phyloP scores from a whole-genome alignment of 1,139 yeast species.

The Kodamaea ohmeri region DNA sequence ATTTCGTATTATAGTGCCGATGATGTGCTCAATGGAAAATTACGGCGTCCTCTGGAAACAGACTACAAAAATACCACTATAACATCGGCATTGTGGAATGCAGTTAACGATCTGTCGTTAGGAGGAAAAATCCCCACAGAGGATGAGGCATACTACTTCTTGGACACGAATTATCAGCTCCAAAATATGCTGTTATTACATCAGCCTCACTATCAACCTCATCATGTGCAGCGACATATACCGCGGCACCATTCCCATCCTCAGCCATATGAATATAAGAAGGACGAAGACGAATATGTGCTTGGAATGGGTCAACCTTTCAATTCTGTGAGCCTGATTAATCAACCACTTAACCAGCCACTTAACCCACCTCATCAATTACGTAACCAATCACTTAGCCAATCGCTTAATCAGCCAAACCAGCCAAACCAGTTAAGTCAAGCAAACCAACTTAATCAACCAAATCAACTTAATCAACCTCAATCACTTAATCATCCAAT shows the following conservation, averaged over 20 bases:
- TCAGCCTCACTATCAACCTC: slow-evolving; percentile 10
- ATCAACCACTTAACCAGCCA: background rate
- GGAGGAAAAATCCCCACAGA: slow-evolving; percentile 55
- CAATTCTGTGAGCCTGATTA: too few relatives aligned
- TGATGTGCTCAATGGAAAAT: slow-evolving; percentile 60
- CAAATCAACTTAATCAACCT: background rate
- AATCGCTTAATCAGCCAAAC: too few relatives aligned
- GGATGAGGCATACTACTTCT: slow-evolving; percentile 51
- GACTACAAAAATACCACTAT: slow-evolving; percentile 52
- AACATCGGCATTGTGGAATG: slow-evolving; percentile 57
- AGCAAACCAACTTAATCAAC: background rate
- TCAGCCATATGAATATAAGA: slow-evolving; percentile 7
- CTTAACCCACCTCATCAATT: too few relatives aligned
- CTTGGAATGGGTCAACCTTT: background rate
- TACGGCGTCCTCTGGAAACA: slow-evolving; percentile 59
- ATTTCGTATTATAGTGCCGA: slow-evolving; percentile 75
- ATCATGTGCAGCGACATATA: slow-evolving; percentile 4
- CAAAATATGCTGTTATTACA: slow-evolving; percentile 38
- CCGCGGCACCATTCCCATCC: slow-evolving; percentile 17
- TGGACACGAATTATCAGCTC: slow-evolving; percentile 47
- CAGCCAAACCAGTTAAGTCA: background rate
- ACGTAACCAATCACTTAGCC: background rate
- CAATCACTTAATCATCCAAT: background rate
- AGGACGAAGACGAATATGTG: slow-evolving; percentile 11
- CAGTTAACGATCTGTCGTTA: slow-evolving; percentile 58